Base-by-base conservation (phyloP, 2,329 filamentous ascomycete species). In the Colletotrichum destructivum region DNA sequence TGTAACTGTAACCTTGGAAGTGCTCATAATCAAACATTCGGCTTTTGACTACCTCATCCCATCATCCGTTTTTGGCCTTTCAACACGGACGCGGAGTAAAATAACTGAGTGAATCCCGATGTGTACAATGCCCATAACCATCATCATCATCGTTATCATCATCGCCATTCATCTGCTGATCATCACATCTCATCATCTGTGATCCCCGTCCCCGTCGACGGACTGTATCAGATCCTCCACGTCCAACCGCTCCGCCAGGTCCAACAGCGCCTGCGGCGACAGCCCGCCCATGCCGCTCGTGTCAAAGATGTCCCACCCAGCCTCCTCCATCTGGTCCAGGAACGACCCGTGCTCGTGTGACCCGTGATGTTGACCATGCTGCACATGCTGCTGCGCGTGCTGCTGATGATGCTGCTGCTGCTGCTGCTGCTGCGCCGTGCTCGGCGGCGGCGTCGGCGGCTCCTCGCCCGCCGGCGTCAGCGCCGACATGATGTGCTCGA, bases 401-500 rank as follows among this genome's bases (percentile, higher is more conserved):
- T 26, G 26, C 26, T 59, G 54, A 47, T 73, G 51, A 40, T 63
- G 61, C 38, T 71, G 64, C n/a, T 67, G 47, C 40, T 67, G 47
- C 40, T 65, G 62, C 52, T 65, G 49, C 46, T 52, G 42, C 35
- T 67, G 31, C 12, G 65, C 59, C 52, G 67, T 31, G 55, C 69
- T 71, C 49, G 69, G 69, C 54, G 73, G 64, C 38, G 73, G 74
- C 51, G 71, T 66, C 8, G 72, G 73, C n/a, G 73, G 66, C 9
- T 54, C 66, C 8, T 73, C 70, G 12, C 73, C 69, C 4, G 67
- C 74, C 0, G 81, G 80, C 1, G 80, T 83, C 3, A 82, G 71
- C 3, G 78, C 80, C 31, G 79, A 78, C 54, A 82, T 69, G 26
- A 80, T 81, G 4, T 80, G 78, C 49, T 83, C 81, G 4, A 83